Conservation (phyloP, 2,329 filamentous ascomycete genomes). For the Botrytis fragariae region DNA sequence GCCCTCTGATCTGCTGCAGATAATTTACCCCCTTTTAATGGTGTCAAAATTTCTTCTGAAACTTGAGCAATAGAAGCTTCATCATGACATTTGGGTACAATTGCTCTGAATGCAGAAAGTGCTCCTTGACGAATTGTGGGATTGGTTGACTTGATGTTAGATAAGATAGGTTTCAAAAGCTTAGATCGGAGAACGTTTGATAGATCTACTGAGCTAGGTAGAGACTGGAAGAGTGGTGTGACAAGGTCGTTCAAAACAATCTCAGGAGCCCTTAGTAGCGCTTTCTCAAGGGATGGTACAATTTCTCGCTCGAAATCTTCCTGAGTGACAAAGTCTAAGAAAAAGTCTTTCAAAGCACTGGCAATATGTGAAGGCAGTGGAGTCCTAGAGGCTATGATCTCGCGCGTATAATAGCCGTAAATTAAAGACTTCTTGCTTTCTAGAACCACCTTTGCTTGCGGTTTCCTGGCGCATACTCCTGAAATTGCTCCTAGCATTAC, state of each 20-base stretch:
- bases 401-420: slow-evolving; percentile 79
- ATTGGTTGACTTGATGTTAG: slow-evolving; percentile 90
- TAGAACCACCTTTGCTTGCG: slow-evolving; percentile 60
- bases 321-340: slow-evolving; percentile 66
- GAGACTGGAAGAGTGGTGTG: slow-evolving; percentile 65
- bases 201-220: slow-evolving; percentile 72
- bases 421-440: slow-evolving; percentile 67
- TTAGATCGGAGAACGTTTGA: slow-evolving; percentile 69
- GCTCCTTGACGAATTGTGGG: slow-evolving; percentile 71
- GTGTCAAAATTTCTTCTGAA: slow-evolving; percentile 72
- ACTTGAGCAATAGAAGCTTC: slow-evolving; percentile 61
- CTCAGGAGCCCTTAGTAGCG: slow-evolving; percentile 83
- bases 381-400: slow-evolving; percentile 76
- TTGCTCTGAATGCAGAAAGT: slow-evolving; percentile 67
- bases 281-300: slow-evolving; percentile 82
- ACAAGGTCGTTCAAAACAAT: slow-evolving; percentile 80
- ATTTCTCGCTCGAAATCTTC: slow-evolving; percentile 76
- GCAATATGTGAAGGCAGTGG: slow-evolving; percentile 70
- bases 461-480: slow-evolving; percentile 76
- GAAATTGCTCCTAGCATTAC: slow-evolving; percentile 81
- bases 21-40: slow-evolving; percentile 80
- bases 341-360: slow-evolving; percentile 76
- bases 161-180: slow-evolving; percentile 81
- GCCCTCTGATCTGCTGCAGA: slow-evolving; percentile 81
- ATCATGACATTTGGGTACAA: slow-evolving; percentile 62